Evolutionary conservation across 352 stramenopile species (phyloP), one percentile per base, ranked within the genome.

Genomic region (Pythium guiyangense): DNA sequence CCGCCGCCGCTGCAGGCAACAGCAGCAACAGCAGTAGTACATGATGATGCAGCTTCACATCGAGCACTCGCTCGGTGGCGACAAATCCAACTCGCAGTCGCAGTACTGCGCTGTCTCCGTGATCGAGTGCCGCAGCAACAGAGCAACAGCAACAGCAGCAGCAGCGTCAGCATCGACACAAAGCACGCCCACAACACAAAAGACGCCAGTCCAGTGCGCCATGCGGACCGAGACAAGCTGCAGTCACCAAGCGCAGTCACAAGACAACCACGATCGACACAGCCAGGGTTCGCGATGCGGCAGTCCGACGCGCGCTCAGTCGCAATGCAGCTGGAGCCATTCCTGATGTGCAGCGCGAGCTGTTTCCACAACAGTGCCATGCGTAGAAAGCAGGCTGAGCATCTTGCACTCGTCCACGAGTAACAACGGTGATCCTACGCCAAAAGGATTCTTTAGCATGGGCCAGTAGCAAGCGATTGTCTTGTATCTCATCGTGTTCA

Each of bases 251-350:
- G 20, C 9, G 50, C 20, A 27, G 27, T 22, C 12, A 9, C 31
- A 37, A 37, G 31, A 37, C 31, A 37, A 10, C 1, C 6, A 9
- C 31, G 31, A 37, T 11, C 31, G 31, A 37, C 31, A 2, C 31
- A 37, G 6, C 31, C 31, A 37, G 31, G 31, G 1, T 37, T 37
- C 6, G 31, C 31, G 6, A 37, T 37, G 48, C 17, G 27, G 49
- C 18, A n/a, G 34, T 44, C 3, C 27, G 55, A 62, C 37, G 47
- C 31, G 20, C 55, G 46, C 52, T 51, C 26, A 18, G 27, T 46
- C 18, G 14, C n/a, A 37, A 42, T 52, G 31, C 27, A 56, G 29
- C 49, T 50, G 31, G 59, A 57, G 12, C 39, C 37, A 25, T 71
- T 59, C n/a, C n/a, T n/a, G n/a, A n/a, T n/a, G n/a, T n/a, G n/a